A percentile compares a stretch with the other conserved stretches of the same genome.
These are phyloP conservation scores for Achlya hypogyna DNA, from an alignment of 352 stramenopile genomes.

Conservation along the genomic window DNA sequence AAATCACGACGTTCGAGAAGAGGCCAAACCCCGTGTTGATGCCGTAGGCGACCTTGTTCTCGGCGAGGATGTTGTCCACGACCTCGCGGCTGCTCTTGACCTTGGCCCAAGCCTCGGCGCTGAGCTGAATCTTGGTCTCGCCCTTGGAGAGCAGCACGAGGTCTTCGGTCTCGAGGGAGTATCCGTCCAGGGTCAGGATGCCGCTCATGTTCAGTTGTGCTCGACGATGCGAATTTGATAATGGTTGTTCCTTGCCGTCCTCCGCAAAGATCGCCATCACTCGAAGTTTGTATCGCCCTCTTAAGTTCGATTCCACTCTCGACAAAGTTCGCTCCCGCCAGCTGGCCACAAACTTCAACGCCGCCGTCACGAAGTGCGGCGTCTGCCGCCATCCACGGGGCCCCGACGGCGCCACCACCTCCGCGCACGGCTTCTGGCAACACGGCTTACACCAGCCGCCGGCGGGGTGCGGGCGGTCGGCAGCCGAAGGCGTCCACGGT, in stretches of 20 bases:
- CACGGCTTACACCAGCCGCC: too few species aligned
- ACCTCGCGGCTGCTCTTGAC: constrained; percentile 63
- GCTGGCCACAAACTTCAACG: neutral
- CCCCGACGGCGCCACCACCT: too few species aligned
- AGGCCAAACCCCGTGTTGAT: constrained; percentile 90
- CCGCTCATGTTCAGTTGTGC: neutral
- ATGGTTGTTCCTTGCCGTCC: neutral
- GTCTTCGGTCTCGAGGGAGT: constrained; percentile 57
- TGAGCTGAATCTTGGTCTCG: constrained; percentile 45
- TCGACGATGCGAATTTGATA: neutral
- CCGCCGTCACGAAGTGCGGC: neutral
- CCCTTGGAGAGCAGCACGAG: constrained; percentile 63
- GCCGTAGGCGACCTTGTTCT: constrained; percentile 75
- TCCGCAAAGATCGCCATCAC: neutral
- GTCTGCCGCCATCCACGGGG: too few species aligned
- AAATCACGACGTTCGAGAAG: constrained; percentile 87
- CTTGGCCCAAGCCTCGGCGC: constrained; percentile 57
- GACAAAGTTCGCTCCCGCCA: neutral
- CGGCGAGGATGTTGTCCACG: constrained; percentile 81
- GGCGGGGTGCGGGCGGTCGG: too few species aligned
- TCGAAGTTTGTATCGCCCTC: neutral
- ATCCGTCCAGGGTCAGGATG: constrained; percentile 34
- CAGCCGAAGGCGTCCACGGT: too few species aligned
- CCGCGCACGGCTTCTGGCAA: too few species aligned
- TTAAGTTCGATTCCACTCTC: neutral